Conservation (phyloP, 1,139 yeast genomes). For the Lodderomyces metapsilosis region DNA sequence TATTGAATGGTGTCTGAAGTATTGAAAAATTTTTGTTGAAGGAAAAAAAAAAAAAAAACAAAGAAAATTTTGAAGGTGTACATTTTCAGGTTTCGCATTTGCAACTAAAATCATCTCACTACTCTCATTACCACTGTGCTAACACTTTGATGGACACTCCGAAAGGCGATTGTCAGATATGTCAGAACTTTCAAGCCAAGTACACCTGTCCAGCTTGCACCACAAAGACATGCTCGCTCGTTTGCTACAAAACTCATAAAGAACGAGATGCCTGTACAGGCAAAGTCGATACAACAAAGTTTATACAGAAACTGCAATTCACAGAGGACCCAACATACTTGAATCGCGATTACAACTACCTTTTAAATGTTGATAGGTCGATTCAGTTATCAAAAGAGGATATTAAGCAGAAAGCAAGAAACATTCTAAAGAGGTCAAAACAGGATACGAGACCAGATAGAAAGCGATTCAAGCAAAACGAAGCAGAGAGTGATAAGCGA, state of each 20-base stretch:
- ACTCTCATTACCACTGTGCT: not conserved
- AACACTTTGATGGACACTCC: constrained; percentile 7
- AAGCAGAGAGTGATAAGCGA: constrained; percentile 26
- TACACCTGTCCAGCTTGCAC: constrained; percentile 88
- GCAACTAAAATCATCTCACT: not conserved
- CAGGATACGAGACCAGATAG: constrained; percentile 14
- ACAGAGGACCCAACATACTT: constrained; percentile 38
- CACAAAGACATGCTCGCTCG: constrained; percentile 63
- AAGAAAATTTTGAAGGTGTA: not conserved
- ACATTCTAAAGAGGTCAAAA: constrained; percentile 31
- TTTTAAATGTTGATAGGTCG: constrained; percentile 58
- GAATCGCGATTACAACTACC: constrained; percentile 82
- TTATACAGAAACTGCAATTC: constrained; percentile 47
- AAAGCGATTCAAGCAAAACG: constrained; percentile 14
- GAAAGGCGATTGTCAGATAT: constrained; percentile 43
- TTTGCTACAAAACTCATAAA: constrained; percentile 74
- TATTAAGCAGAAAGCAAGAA: constrained; percentile 33
- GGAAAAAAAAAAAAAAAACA: not conserved
- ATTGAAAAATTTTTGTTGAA: constrained; percentile 1
- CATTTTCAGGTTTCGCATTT: constrained; percentile 1
- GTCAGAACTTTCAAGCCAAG: constrained; percentile 47
- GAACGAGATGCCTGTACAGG: constrained; percentile 65
- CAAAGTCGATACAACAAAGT: constrained; percentile 57
- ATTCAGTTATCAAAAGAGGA: constrained; percentile 54
- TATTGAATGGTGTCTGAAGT: not conserved